Conservation (phyloP, 2,329 filamentous ascomycete species). For the Aspergillus calidoustus region DNA sequence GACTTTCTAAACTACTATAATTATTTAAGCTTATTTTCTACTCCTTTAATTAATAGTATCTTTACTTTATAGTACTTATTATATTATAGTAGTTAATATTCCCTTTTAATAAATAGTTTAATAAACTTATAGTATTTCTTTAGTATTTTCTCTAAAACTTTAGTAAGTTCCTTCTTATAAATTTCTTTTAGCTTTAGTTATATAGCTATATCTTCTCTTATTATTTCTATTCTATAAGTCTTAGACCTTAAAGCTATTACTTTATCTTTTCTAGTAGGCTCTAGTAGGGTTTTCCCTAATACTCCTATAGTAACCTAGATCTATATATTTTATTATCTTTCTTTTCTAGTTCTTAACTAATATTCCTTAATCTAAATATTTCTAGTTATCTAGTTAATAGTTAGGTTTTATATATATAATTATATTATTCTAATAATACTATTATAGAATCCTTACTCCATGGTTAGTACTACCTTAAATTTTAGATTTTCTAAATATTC, state of each 20-base stretch:
- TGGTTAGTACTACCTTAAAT: not conserved
- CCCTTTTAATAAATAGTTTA: not conserved
- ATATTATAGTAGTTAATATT: not conserved
- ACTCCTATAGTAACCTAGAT: too few species aligned
- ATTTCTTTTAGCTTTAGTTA: not conserved
- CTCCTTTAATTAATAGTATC: not conserved
- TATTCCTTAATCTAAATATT: too few species aligned
- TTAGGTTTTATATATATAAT: too few species aligned
- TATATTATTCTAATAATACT: not conserved
- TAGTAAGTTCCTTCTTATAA: not conserved
- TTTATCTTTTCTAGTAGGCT: too few species aligned
- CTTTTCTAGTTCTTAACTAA: too few species aligned
- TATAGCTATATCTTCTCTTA: too few species aligned
- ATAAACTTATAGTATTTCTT: not conserved
- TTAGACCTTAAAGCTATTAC: too few species aligned
- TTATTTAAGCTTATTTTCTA: not conserved
- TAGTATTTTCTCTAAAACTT: not conserved
- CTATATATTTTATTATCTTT: too few species aligned
- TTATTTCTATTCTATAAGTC: too few species aligned
- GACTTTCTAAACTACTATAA: not conserved
- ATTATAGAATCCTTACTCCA: not conserved
- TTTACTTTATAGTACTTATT: not conserved
- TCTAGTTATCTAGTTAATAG: too few species aligned
- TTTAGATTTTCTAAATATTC: not conserved
- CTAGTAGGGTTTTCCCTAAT: too few species aligned